phyloP scores from a whole-genome alignment of 2,329 filamentous ascomycete genomes.

The Herpotrichia juniperi region DNA sequence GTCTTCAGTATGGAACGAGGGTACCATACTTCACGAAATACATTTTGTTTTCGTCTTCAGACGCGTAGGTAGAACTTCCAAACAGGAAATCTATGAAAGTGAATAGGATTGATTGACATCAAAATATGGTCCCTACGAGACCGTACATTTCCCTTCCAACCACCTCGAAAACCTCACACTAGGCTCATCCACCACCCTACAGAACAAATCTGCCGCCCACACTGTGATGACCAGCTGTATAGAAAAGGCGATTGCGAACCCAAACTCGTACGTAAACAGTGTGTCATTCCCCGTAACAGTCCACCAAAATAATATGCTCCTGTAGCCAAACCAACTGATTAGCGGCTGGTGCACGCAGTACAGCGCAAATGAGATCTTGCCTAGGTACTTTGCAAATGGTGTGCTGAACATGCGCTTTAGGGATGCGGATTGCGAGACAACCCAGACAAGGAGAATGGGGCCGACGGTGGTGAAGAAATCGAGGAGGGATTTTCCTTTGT shows the following conservation, averaged over 20 bases:
- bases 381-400: conserved; percentile 52
- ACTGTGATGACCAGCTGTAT: conserved; percentile 11
- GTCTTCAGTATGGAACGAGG: too few relatives aligned
- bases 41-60: too few relatives aligned
- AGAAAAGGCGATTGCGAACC: conserved; percentile 8
- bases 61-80: too few relatives aligned
- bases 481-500: background rate
- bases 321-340: conserved; percentile 16
- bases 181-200: conserved; percentile 12
- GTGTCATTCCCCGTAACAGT: conserved; percentile 13
- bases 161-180: conserved; percentile 16
- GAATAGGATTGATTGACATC: too few relatives aligned
- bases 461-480: conserved; percentile 1
- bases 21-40: too few relatives aligned
- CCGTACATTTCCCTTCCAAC: conserved; percentile 10
- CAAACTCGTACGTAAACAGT: conserved; percentile 7
- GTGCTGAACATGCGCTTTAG: conserved; percentile 37
- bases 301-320: conserved; percentile 13
- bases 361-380: conserved; percentile 55
- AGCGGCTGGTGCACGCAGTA: conserved; percentile 51
- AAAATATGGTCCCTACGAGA: too few relatives aligned
- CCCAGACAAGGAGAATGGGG: conserved; percentile 49
- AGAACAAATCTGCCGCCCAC: conserved; percentile 21
- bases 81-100: too few relatives aligned
- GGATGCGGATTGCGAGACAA: conserved; percentile 27